These are phyloP conservation scores for Echeveria elegans DNA, from an alignment of 164 flowering plant genomes.

Conservation along the genomic window DNA sequence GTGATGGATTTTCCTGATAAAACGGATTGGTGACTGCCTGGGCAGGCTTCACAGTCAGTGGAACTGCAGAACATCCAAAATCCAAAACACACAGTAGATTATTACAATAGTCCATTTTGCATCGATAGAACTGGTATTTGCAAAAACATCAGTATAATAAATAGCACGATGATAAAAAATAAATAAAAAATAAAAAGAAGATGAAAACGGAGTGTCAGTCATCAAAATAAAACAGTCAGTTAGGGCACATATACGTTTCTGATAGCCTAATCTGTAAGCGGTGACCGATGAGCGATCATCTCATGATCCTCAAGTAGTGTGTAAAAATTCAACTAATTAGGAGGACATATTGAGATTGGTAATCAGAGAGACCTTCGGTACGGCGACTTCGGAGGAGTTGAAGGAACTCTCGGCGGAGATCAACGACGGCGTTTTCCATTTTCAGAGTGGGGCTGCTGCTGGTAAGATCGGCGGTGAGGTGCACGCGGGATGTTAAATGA, in stretches of 20 bases:
- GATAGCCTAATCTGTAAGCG: neutral
- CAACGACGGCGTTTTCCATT: neutral
- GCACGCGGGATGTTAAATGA: neutral
- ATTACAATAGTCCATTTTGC: too few species aligned
- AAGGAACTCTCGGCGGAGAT: neutral
- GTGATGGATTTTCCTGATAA: slow-evolving; percentile 48
- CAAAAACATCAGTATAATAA: too few species aligned
- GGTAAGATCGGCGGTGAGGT: neutral
- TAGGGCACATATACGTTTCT: too few species aligned
- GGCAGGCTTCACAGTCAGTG: slow-evolving; percentile 43
- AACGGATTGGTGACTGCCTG: slow-evolving; percentile 53
- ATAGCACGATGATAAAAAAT: too few species aligned
- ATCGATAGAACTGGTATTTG: too few species aligned
- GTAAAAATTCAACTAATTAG: neutral
- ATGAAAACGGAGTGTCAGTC: too few species aligned
- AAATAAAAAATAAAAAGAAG: too few species aligned
- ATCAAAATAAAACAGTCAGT: too few species aligned
- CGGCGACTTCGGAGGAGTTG: neutral
- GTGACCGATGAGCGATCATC: neutral
- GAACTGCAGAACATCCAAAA: slow-evolving; percentile 34
- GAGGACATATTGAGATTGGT: too few species aligned
- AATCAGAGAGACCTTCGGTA: neutral
- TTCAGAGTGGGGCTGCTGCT: neutral
- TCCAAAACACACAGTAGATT: neutral
- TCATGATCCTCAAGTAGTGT: too few species aligned